phyloP scores from a whole-genome alignment of 2,329 filamentous ascomycete genomes.

The Cryphonectria nitschkei region DNA sequence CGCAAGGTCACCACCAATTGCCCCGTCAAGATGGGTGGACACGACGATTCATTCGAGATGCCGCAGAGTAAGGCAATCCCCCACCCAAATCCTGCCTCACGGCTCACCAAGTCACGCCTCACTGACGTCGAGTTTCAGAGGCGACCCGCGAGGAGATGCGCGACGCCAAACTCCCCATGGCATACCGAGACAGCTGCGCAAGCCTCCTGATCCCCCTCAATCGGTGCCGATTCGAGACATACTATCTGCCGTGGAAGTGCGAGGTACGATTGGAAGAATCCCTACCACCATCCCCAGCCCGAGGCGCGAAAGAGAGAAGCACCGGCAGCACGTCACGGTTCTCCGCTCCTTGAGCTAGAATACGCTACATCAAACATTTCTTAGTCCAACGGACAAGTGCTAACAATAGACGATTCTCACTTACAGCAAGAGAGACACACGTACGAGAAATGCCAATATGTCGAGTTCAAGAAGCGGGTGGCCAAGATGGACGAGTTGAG shows the following conservation, averaged over 20 bases:
- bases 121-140: constrained; percentile 48
- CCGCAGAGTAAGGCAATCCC: constrained; percentile 20
- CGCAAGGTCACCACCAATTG: constrained; percentile 34
- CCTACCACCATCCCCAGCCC: neutral
- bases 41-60: constrained; percentile 25
- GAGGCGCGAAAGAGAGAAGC: neutral
- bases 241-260: constrained; percentile 98
- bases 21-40: constrained; percentile 30
- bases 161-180: constrained; percentile 81
- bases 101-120: too few species aligned
- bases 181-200: constrained; percentile 95
- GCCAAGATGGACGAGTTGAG: constrained; percentile 98
- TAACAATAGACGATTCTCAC: constrained; percentile 27
- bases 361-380: neutral
- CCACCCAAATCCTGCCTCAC: neutral
- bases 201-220: constrained; percentile 95
- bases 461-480: constrained; percentile 97
- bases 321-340: too few species aligned
- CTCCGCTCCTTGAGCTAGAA: neutral
- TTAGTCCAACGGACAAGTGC: neutral
- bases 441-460: constrained; percentile 99
- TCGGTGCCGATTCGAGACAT: constrained; percentile 87
- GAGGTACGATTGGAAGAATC: constrained; percentile 63
- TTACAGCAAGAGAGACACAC: constrained; percentile 88
- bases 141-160: constrained; percentile 93